These are phyloP conservation scores for Petunia secreta DNA, from an alignment of 257 asterid genomes.

Conservation along the genomic window DNA sequence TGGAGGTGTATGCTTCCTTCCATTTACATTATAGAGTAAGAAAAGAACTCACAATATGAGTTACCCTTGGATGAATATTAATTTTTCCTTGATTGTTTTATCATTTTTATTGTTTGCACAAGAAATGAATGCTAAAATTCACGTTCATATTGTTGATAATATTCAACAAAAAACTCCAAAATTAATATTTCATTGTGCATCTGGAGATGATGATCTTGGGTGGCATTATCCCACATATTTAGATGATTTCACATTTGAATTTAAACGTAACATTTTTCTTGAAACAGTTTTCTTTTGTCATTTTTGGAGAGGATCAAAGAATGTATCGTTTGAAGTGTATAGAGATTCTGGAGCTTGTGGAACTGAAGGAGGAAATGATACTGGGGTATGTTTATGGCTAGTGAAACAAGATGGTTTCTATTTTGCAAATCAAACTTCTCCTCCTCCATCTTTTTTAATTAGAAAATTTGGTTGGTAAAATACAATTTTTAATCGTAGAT, in stretches of 20 bases:
- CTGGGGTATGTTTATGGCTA: background rate
- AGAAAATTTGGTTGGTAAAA: no score
- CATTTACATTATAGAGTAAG: no score
- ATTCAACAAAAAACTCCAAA: background rate
- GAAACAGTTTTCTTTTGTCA: slow-evolving; percentile 14
- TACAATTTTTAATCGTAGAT: no score
- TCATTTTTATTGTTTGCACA: background rate
- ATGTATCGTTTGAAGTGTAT: background rate
- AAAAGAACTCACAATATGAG: no score
- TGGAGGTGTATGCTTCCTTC: no score
- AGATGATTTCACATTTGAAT: background rate
- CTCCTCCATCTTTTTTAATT: no score
- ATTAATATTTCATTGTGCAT: background rate
- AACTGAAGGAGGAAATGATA: background rate
- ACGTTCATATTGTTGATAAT: background rate
- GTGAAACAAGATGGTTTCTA: slow-evolving; percentile 21
- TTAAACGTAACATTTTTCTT: background rate
- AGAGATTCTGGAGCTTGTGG: background rate
- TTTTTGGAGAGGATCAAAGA: background rate
- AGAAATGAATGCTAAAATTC: no score
- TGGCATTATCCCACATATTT: background rate
- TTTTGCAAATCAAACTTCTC: background rate
- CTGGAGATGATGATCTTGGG: slow-evolving; percentile 15
- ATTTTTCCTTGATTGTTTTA: no score
- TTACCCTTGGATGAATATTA: no score